A percentile compares a stretch with the other conserved stretches of the same genome.
These are phyloP conservation scores for Cornus kousa DNA, from an alignment of 148 eudicot genomes.

Conservation along the genomic window DNA sequence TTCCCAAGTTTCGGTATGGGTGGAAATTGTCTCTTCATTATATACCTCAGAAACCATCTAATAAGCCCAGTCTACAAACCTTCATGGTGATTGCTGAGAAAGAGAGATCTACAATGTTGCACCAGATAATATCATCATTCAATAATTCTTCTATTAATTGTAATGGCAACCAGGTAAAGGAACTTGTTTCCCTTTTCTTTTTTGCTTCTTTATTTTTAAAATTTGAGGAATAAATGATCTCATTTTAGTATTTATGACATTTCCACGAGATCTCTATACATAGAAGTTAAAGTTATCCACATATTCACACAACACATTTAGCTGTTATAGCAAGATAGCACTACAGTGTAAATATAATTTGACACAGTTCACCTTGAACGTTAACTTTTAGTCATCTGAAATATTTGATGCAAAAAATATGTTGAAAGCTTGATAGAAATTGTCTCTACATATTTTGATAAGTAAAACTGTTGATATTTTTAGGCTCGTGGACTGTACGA, in stretches of 20 bases:
- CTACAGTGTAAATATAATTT: background rate
- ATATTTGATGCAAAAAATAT: background rate
- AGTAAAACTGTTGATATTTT: constrained; percentile 4
- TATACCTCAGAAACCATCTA: constrained; percentile 52
- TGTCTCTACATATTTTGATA: background rate
- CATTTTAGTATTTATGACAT: background rate
- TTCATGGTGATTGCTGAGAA: constrained; percentile 81
- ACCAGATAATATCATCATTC: constrained; percentile 46
- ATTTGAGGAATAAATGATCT: background rate
- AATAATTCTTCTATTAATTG: constrained; percentile 35
- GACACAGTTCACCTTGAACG: background rate
- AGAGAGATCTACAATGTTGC: constrained; percentile 39
- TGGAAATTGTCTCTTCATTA: constrained; percentile 77
- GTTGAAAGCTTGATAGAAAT: constrained; percentile 5
- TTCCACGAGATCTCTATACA: background rate
- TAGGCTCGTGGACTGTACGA: constrained; percentile 62
- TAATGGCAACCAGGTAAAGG: constrained; percentile 53
- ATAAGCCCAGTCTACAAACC: constrained; percentile 55
- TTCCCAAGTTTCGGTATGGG: constrained; percentile 83
- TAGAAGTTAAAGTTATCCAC: background rate
- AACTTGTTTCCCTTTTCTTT: background rate
- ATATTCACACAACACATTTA: too few relatives aligned
- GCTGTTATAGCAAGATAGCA: background rate
- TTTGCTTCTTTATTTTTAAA: background rate
- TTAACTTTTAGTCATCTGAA: constrained; percentile 1